Evolutionary conservation across 23 red algal genomes (phyloP).

Genomic region (Pyropia haitanensis): DNA sequence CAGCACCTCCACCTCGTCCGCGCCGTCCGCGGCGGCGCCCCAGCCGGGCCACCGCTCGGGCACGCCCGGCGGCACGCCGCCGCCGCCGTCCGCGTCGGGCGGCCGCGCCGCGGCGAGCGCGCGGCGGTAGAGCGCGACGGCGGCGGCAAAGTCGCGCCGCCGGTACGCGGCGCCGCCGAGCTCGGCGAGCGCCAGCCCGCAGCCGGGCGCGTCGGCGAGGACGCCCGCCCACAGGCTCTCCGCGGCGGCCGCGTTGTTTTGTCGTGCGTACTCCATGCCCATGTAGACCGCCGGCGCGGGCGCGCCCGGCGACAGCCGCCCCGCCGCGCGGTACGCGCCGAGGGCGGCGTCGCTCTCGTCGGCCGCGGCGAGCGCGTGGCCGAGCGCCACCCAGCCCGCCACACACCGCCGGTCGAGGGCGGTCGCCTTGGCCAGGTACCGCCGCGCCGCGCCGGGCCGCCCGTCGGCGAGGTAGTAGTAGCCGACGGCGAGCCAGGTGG

Average conservation of each 20-base stretch:
- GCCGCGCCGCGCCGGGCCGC: constrained; percentile 44
- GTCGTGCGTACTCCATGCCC: constrained; percentile 80
- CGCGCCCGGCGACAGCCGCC: constrained; percentile 49
- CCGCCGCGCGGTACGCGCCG: constrained; percentile 79
- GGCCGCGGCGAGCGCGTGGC: constrained; percentile 71
- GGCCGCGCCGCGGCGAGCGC: constrained; percentile 14
- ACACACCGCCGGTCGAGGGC: constrained; percentile 39
- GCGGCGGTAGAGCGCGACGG: constrained; percentile 48
- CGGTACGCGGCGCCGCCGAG: constrained; percentile 62
- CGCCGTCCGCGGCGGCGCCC: too few species aligned
- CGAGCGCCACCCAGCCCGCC: constrained; percentile 74
- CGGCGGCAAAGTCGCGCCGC: constrained; percentile 47
- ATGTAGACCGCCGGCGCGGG: constrained; percentile 55
- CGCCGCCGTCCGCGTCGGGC: not conserved
- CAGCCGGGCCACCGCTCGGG: too few species aligned
- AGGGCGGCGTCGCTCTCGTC: constrained; percentile 93
- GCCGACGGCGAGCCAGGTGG: constrained; percentile 70
- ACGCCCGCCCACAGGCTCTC: constrained; percentile 40
- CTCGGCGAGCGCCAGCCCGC: constrained; percentile 51
- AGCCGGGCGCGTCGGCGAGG: constrained; percentile 20
- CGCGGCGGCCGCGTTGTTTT: constrained; percentile 42
- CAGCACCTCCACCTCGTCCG: too few species aligned
- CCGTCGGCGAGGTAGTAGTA: constrained; percentile 72
- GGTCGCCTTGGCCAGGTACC: constrained; percentile 85
- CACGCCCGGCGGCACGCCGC: too few species aligned